These are phyloP conservation scores for Schizosaccharomyces lindneri DNA, from an alignment of 805 yeast species.

Conservation along the genomic window DNA sequence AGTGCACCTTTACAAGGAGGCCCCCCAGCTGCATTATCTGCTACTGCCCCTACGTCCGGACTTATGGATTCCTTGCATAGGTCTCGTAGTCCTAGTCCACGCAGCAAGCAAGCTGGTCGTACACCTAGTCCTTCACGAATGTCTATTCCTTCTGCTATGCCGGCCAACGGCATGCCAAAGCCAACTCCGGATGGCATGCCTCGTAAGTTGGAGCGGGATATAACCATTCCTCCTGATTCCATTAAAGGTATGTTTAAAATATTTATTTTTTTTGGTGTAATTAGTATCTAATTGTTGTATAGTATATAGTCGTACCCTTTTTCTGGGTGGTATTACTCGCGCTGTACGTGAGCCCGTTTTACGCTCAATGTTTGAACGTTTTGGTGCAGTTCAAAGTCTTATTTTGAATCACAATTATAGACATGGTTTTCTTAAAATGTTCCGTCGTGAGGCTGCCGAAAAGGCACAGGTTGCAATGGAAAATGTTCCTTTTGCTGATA, in stretches of 20 bases:
- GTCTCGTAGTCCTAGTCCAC: not conserved
- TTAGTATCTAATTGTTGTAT: not conserved
- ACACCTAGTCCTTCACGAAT: not conserved
- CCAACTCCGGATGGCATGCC: not conserved
- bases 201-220: not conserved
- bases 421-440: conserved; percentile 89
- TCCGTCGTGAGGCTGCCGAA: conserved; percentile 79
- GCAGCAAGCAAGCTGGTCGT: not conserved
- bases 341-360: conserved; percentile 55
- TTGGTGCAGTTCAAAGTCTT: conserved; percentile 76
- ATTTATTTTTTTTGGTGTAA: too few species aligned
- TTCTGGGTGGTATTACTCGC: conserved; percentile 80
- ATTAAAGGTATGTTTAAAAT: not conserved
- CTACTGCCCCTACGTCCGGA: not conserved
- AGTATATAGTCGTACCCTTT: conserved; percentile 49
- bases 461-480: conserved; percentile 46
- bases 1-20: not conserved
- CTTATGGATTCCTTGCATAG: not conserved
- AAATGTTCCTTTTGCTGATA: conserved; percentile 28
- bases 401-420: conserved; percentile 70
- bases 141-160: not conserved
- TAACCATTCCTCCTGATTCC: conserved; percentile 1
- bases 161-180: not conserved
- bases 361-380: conserved; percentile 48
- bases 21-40: not conserved